phyloP scores from a whole-genome alignment of 2,329 filamentous ascomycete genomes.

The Aspergillus puulaauensis region DNA sequence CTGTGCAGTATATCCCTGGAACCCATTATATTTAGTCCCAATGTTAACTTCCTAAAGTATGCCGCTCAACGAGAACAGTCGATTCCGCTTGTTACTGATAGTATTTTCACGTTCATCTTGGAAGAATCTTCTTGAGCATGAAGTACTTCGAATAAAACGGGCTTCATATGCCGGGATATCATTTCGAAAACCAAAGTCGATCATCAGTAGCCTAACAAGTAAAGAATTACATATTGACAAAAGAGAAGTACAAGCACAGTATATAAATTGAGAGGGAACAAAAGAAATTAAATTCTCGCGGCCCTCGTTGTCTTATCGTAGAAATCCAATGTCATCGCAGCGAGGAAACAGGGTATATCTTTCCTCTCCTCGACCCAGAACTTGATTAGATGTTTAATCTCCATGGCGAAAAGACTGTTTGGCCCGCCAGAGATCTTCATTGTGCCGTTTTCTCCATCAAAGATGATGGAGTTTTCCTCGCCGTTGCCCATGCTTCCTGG shows the following conservation, averaged over 20 bases:
- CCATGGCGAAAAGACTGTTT: constrained; percentile 77
- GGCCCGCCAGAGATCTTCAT: constrained; percentile 98
- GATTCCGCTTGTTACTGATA: not conserved
- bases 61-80: not conserved
- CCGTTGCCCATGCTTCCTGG: constrained; percentile 46
- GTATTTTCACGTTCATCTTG: not conserved
- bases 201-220: not conserved
- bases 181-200: not conserved
- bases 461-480: constrained; percentile 65
- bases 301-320: constrained; percentile 64
- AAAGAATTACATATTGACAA: not conserved
- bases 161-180: constrained; percentile 27
- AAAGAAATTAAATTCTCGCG: constrained; percentile 28
- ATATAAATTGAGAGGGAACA: not conserved
- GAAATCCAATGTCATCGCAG: constrained; percentile 88
- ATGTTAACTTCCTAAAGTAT: not conserved
- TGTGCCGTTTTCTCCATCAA: constrained; percentile 89
- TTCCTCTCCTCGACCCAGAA: constrained; percentile 96
- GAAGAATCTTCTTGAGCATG: not conserved
- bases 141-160: not conserved
- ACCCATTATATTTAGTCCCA: not conserved
- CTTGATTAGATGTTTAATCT: constrained; percentile 82
- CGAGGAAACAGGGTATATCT: constrained; percentile 89
- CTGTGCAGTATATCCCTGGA: not conserved
- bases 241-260: constrained; percentile 8